Conservation (phyloP, 2,329 filamentous ascomycete species). For the Xylariaceae sp. region DNA sequence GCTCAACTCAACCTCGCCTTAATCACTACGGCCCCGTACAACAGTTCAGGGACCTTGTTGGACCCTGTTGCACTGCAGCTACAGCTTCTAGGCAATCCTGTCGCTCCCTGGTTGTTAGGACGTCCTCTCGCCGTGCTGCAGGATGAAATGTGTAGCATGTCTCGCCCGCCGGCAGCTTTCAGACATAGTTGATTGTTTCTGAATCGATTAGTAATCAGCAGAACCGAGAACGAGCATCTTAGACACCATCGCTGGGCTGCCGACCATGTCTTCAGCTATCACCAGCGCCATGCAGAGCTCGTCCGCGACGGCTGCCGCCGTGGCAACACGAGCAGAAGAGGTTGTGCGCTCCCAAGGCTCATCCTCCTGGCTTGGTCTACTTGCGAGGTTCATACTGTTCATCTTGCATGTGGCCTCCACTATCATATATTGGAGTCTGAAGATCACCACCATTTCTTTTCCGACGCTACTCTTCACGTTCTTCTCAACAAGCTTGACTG, state of each 20-base stretch:
- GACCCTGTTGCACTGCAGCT: slow-evolving; percentile 2
- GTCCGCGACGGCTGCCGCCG: slow-evolving; percentile 21
- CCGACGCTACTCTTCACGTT: slow-evolving; percentile 75
- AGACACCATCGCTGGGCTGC: slow-evolving; percentile 8
- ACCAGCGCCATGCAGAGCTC: slow-evolving; percentile 25
- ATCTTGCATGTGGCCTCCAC: slow-evolving; percentile 54
- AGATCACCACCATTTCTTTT: slow-evolving; percentile 81
- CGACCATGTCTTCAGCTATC: slow-evolving; percentile 22
- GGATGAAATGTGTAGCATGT: slow-evolving; percentile 20
- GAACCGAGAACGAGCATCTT: slow-evolving; percentile 10
- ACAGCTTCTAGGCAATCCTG: neutral
- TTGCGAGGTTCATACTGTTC: slow-evolving; percentile 52
- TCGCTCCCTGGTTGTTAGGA: neutral
- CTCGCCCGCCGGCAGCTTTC: slow-evolving; percentile 1
- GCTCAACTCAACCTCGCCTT: slow-evolving; percentile 8
- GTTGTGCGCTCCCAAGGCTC: slow-evolving; percentile 23
- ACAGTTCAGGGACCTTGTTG: slow-evolving; percentile 3
- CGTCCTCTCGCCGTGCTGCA: slow-evolving; percentile 10
- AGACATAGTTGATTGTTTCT: neutral
- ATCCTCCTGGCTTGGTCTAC: slow-evolving; percentile 54
- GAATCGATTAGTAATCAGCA: no score
- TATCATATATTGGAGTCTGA: slow-evolving; percentile 73
- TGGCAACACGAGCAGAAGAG: slow-evolving; percentile 20
- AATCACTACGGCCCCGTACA: slow-evolving; percentile 8
- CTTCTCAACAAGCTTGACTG: slow-evolving; percentile 69